A percentile compares a stretch with the other conserved stretches of the same genome.
These are phyloP conservation scores for Boletus speciosus DNA, from an alignment of 768 basidiomycete genomes.

Conservation along the genomic window DNA sequence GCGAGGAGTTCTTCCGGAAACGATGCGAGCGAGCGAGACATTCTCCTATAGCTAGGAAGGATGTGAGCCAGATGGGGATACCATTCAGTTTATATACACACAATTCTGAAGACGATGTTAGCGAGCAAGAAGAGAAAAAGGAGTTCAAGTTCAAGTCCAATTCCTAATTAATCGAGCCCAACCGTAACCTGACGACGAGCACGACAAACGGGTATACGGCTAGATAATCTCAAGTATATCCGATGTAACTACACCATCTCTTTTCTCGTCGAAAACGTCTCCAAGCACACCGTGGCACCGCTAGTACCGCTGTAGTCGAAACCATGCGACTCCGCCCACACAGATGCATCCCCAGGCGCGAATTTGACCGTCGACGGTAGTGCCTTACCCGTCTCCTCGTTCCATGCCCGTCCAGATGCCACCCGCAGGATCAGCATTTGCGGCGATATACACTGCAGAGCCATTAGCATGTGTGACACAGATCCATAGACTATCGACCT, in stretches of 20 bases:
- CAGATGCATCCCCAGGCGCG: neutral
- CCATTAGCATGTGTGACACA: neutral
- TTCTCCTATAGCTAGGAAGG: neutral
- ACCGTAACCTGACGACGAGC: too few species aligned
- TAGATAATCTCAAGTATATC: too few species aligned
- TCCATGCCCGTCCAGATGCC: constrained; percentile 17
- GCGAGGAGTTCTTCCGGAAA: constrained; percentile 46
- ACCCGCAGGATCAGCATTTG: constrained; percentile 26
- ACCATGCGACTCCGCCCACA: neutral
- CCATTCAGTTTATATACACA: constrained; percentile 8
- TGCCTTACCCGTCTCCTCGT: constrained; percentile 6
- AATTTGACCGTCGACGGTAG: constrained; percentile 14
- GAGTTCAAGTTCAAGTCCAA: neutral
- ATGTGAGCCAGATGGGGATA: neutral
- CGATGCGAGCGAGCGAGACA: constrained; percentile 23
- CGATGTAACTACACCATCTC: constrained; percentile 3
- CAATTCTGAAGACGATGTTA: too few species aligned
- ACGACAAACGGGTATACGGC: too few species aligned
- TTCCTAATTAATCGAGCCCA: constrained; percentile 10
- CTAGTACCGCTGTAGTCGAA: neutral
- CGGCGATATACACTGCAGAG: constrained; percentile 21
- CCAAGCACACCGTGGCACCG: neutral
- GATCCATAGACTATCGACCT: too few species aligned
- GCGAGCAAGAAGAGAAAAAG: too few species aligned
- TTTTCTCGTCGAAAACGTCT: neutral